Evolutionary conservation across 2,329 filamentous ascomycete genomes (phyloP).

Genomic region (Xylariomycetidae sp.): DNA sequence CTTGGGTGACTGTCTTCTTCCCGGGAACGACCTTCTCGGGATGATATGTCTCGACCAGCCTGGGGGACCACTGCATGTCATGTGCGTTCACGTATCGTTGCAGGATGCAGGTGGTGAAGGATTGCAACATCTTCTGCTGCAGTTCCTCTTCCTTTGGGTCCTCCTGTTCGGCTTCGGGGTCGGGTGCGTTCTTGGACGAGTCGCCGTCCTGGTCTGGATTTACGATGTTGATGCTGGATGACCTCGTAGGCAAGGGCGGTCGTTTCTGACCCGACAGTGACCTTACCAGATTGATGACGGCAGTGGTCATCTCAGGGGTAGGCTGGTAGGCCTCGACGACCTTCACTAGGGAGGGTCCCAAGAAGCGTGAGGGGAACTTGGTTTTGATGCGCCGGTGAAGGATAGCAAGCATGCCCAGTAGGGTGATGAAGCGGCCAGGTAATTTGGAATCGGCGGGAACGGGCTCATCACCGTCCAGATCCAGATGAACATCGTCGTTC

Average conservation of each 20-base stretch:
- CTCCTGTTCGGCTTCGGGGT: conserved; percentile 52
- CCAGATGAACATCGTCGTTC: conserved; percentile 35
- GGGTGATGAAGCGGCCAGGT: conserved; percentile 54
- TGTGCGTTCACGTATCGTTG: conserved; percentile 65
- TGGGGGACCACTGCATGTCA: conserved; percentile 53
- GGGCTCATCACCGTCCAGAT: conserved; percentile 32
- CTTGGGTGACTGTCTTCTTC: conserved; percentile 54
- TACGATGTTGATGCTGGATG: conserved; percentile 51
- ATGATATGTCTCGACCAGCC: conserved; percentile 62
- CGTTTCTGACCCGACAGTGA: conserved; percentile 61
- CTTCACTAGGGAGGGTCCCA: conserved; percentile 69
- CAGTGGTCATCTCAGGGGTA: conserved; percentile 61
- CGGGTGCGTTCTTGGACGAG: conserved; percentile 51
- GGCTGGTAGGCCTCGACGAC: conserved; percentile 61
- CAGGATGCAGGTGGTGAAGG: conserved; percentile 71
- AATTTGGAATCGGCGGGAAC: conserved; percentile 24
- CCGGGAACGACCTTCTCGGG: conserved; percentile 59
- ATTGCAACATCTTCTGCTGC: conserved; percentile 60
- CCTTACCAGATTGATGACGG: conserved; percentile 65
- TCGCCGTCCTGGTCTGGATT: conserved; percentile 50
- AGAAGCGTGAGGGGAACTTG: conserved; percentile 70
- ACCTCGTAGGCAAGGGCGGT: conserved; percentile 53
- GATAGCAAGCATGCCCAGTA: conserved; percentile 66
- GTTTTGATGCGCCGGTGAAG: conserved; percentile 71
- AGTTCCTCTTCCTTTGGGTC: conserved; percentile 54